Evolutionary conservation across 345 rosid genomes (phyloP).

Genomic region (Cardamine chenopodiifolia): DNA sequence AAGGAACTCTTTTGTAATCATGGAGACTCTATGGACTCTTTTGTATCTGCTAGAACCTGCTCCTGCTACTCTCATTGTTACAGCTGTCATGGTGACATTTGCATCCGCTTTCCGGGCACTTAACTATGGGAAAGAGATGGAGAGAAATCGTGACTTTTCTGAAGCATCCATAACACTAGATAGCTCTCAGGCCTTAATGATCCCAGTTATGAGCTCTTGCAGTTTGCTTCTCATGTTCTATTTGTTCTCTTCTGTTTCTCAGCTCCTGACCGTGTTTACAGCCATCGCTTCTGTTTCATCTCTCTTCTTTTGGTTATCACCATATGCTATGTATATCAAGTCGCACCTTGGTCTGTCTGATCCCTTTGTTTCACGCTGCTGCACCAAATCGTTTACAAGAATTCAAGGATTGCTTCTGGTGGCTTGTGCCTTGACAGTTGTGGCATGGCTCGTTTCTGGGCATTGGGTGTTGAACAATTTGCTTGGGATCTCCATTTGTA

Average conservation of each 20-base stretch:
- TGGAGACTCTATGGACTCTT: slow-evolving; percentile 93
- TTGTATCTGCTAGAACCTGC: slow-evolving; percentile 87
- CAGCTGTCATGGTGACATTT: slow-evolving; percentile 89
- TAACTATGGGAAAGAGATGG: slow-evolving; percentile 95
- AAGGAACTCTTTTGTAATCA: slow-evolving; percentile 35
- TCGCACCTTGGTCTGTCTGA: slow-evolving; percentile 73
- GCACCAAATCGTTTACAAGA: slow-evolving; percentile 78
- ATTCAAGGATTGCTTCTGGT: slow-evolving; percentile 63
- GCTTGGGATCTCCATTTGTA: slow-evolving; percentile 89
- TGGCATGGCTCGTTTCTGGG: slow-evolving; percentile 89
- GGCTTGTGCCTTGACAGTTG: slow-evolving; percentile 62
- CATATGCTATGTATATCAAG: slow-evolving; percentile 61
- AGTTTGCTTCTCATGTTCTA: slow-evolving; percentile 96
- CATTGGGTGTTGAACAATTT: slow-evolving; percentile 95
- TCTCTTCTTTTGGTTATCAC: slow-evolving; percentile 80
- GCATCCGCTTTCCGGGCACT: slow-evolving; percentile 94
- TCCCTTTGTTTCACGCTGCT: slow-evolving; percentile 83
- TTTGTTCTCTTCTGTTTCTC: slow-evolving; percentile 89
- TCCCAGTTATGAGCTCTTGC: slow-evolving; percentile 97
- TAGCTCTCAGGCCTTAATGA: slow-evolving; percentile 89
- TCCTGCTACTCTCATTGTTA: slow-evolving; percentile 73
- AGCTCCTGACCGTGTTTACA: slow-evolving; percentile 84
- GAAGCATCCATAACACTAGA: slow-evolving; percentile 89
- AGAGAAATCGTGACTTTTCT: slow-evolving; percentile 77
- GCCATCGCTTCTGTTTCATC: slow-evolving; percentile 90